A percentile compares a stretch with the other conserved stretches of the same genome.
Evolutionary conservation across 768 basidiomycete species (phyloP).

Genomic region (Melanogaster broomeanus): DNA sequence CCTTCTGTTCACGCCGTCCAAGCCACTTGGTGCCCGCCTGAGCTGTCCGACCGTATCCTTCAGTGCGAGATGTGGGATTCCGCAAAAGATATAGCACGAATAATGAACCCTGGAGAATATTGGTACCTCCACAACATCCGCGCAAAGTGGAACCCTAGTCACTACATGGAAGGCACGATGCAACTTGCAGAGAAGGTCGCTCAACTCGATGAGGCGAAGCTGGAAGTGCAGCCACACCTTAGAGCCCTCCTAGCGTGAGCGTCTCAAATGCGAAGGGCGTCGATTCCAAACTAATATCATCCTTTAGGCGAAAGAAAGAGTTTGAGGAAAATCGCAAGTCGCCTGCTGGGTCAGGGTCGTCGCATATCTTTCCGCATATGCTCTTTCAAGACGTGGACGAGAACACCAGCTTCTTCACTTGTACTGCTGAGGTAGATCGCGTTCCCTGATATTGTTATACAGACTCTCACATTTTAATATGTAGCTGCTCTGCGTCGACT

Average conservation of each 20-base stretch:
- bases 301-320: conserved; percentile 49
- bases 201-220: conserved; percentile 43
- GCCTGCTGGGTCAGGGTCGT: conserved; percentile 23
- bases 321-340: conserved; percentile 28
- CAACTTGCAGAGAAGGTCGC: conserved; percentile 43
- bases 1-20: conserved; percentile 32
- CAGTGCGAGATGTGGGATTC: conserved; percentile 61
- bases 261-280: not conserved
- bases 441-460: not conserved
- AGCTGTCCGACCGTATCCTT: conserved; percentile 46
- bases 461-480: not conserved
- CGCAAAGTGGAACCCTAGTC: conserved; percentile 38
- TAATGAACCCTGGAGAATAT: conserved; percentile 50
- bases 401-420: conserved; percentile 48
- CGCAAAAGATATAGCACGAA: conserved; percentile 42
- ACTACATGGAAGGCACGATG: conserved; percentile 56
- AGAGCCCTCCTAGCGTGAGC: conserved; percentile 54
- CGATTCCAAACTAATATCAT: conserved; percentile 4
- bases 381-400: conserved; percentile 49
- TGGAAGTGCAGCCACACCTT: conserved; percentile 39
- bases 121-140: conserved; percentile 57
- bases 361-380: conserved; percentile 41
- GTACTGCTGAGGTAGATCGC: conserved; percentile 55
- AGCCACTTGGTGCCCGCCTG: conserved; percentile 48
- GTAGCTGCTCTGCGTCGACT: conserved; percentile 49